Conservation (phyloP, 2,329 filamentous ascomycete species). For the Talaromyces sp. region DNA sequence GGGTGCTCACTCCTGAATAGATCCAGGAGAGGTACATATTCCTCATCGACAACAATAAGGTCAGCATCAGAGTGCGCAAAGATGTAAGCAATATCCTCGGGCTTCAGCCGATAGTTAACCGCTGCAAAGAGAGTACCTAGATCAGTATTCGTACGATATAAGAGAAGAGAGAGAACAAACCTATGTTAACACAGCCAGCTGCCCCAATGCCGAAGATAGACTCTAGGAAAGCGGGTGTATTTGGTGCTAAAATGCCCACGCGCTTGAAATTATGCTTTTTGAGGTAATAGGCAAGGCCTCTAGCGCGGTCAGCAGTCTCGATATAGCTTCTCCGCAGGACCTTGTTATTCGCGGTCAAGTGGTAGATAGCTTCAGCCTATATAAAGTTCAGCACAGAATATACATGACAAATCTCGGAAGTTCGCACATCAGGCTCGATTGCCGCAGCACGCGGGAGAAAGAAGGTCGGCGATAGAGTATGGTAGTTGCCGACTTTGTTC, state of each 20-base stretch:
- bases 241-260: conserved; percentile 83
- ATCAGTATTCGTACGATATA: not conserved
- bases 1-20: conserved; percentile 61
- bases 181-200: conserved; percentile 73
- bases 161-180: conserved; percentile 30
- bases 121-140: conserved; percentile 33
- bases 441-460: conserved; percentile 81
- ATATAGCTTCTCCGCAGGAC: conserved; percentile 72
- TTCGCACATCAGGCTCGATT: conserved; percentile 72
- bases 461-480: conserved; percentile 76
- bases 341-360: conserved; percentile 74
- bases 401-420: too few species aligned
- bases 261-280: conserved; percentile 68
- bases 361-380: conserved; percentile 74
- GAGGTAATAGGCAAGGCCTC: conserved; percentile 84
- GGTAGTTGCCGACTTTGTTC: conserved; percentile 36
- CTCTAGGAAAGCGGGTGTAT: conserved; percentile 93
- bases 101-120: conserved; percentile 71
- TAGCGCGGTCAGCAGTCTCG: conserved; percentile 78
- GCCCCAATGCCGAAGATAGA: conserved; percentile 82
- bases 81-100: conserved; percentile 85
- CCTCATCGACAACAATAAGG: conserved; percentile 77
- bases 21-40: conserved; percentile 69
- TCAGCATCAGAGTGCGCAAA: conserved; percentile 85
- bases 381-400: not conserved